Evolutionary conservation across 768 basidiomycete species (phyloP).

Genomic region (Auriculariales sp.): DNA sequence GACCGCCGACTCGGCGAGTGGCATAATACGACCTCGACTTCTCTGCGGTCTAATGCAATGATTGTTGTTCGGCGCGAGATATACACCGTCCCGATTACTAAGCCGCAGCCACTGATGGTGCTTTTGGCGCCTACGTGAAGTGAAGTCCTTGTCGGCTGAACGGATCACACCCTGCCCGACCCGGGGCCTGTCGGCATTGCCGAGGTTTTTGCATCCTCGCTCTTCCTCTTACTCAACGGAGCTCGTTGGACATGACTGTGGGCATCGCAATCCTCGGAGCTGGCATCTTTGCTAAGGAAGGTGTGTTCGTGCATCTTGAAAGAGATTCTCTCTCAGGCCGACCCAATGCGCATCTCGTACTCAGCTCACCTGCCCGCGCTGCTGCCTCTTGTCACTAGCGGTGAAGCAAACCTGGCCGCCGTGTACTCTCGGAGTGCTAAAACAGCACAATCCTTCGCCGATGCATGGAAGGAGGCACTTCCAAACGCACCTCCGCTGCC

Average conservation of each 20-base stretch:
- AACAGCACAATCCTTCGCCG: conserved; percentile 38
- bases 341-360: conserved; percentile 4
- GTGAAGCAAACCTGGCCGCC: conserved; percentile 39
- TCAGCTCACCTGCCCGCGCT: conserved; percentile 73
- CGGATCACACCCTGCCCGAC: too few relatives aligned
- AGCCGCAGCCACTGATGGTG: too few relatives aligned
- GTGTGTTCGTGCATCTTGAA: conserved; percentile 22
- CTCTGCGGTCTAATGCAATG: too few relatives aligned
- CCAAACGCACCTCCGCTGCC: conserved; percentile 26
- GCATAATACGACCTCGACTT: too few relatives aligned
- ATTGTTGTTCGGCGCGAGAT: too few relatives aligned
- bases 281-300: conserved; percentile 65
- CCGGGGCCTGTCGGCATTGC: too few relatives aligned
- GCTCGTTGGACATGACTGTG: conserved; percentile 20
- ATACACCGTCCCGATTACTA: too few relatives aligned
- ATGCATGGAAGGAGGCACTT: conserved; percentile 26
- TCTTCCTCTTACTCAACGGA: conserved; percentile 22
- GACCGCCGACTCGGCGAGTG: too few relatives aligned
- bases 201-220: too few relatives aligned
- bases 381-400: conserved; percentile 30
- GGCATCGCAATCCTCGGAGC: conserved; percentile 70
- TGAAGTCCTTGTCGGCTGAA: too few relatives aligned
- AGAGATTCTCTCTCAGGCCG: conserved; percentile 2
- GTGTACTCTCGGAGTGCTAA: conserved; percentile 70
- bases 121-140: too few relatives aligned